Evolutionary conservation across 495 filamentous ascomycete genomes (phyloP).

Genomic region (Thermothielavioides terrestris): DNA sequence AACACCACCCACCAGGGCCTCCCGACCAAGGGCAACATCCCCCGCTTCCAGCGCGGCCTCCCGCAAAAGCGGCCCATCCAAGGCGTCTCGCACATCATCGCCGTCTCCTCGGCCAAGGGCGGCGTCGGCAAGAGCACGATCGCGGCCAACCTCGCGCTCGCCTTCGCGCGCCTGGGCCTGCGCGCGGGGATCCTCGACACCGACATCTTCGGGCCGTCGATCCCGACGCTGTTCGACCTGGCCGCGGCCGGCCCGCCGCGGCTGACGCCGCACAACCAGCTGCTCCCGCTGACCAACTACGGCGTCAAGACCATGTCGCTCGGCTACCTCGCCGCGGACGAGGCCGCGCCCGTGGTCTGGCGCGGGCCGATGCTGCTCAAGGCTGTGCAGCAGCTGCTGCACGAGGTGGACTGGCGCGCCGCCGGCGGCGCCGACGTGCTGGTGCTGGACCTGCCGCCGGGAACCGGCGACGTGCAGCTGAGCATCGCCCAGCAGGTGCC

Average conservation of each 20-base stretch:
- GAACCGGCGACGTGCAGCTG: conserved; percentile 90
- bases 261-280: conserved; percentile 60
- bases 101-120: conserved; percentile 91
- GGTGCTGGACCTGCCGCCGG: conserved; percentile 85
- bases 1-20: conserved; percentile 52
- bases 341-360: conserved; percentile 77
- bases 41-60: conserved; percentile 74
- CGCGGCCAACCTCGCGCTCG: conserved; percentile 80
- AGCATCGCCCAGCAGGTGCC: conserved; percentile 86
- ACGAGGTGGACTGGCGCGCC: conserved; percentile 89
- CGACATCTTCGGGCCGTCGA: conserved; percentile 92
- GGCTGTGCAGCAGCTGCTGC: conserved; percentile 87
- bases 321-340: conserved; percentile 79
- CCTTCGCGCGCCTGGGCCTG: conserved; percentile 71
- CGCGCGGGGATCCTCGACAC: conserved; percentile 84
- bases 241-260: conserved; percentile 49
- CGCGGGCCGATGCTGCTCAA: conserved; percentile 97
- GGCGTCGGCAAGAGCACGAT: conserved; percentile 96
- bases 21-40: conserved; percentile 68
- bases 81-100: conserved; percentile 77
- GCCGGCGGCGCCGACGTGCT: conserved; percentile 65
- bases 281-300: conserved; percentile 88
- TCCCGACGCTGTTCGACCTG: conserved; percentile 82
- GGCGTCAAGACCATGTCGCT: conserved; percentile 97
- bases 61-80: conserved; percentile 71